These are phyloP conservation scores for Russula ochroleuca DNA, from an alignment of 768 basidiomycete species.

Conservation along the genomic window DNA sequence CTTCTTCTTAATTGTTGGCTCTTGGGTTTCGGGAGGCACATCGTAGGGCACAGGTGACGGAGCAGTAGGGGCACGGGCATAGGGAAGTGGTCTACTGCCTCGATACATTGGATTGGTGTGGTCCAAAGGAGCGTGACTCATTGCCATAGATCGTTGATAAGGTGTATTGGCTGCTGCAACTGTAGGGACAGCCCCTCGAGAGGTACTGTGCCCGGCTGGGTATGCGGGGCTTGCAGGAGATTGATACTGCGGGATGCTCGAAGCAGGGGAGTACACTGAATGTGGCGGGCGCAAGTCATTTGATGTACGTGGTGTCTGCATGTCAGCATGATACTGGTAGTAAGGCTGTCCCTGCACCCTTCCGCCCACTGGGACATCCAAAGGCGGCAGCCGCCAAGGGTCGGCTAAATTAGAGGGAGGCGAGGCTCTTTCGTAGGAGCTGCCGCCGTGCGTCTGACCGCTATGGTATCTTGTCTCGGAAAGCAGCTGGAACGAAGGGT, in stretches of 20 bases:
- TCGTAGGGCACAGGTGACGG: conserved; percentile 26
- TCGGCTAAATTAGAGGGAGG: conserved; percentile 10
- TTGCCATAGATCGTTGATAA: conserved; percentile 24
- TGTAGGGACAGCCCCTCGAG: conserved; percentile 20
- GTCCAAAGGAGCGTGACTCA: conserved; percentile 37
- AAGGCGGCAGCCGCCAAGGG: conserved; percentile 13
- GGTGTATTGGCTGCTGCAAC: conserved; percentile 4
- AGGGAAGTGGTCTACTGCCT: conserved; percentile 42
- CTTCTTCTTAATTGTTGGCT: conserved; percentile 81
- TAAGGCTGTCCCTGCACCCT: conserved; percentile 5
- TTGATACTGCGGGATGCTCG: conserved; percentile 10
- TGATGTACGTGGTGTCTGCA: conserved; percentile 16
- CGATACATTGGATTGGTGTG: conserved; percentile 29
- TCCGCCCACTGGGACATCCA: conserved; percentile 14
- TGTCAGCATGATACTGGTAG: conserved; percentile 2
- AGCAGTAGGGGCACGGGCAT: conserved; percentile 41
- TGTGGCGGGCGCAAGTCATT: conserved; percentile 24
- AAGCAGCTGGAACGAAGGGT: conserved; percentile 9
- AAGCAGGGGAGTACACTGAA: conserved; percentile 10
- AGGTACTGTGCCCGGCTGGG: conserved; percentile 17
- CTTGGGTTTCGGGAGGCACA: conserved; percentile 35
- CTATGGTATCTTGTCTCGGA: conserved; percentile 11
- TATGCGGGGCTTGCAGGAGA: conserved; percentile 1
- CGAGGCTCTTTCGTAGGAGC: conserved; percentile 14
- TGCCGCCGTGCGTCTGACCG: too few relatives aligned